These are phyloP conservation scores for Tuber calosporum DNA, from an alignment of 495 filamentous ascomycete species.

Conservation along the genomic window DNA sequence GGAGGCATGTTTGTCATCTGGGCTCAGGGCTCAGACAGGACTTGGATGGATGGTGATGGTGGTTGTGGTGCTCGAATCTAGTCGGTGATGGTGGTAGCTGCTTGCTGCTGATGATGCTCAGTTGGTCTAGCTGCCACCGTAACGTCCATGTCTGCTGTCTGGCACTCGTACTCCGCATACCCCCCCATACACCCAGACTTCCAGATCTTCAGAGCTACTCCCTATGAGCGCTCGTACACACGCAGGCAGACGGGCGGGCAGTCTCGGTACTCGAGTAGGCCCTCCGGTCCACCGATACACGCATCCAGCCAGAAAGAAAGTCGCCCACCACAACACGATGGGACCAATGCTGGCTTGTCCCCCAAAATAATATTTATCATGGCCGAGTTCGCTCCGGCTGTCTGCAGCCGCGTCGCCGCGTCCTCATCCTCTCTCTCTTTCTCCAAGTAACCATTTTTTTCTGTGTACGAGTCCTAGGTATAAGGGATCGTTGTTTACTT, in stretches of 20 bases:
- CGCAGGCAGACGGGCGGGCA: slow-evolving; percentile 15
- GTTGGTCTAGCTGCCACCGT: background rate
- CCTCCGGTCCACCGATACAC: slow-evolving; percentile 13
- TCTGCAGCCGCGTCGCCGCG: slow-evolving; percentile 33
- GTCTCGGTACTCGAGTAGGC: background rate
- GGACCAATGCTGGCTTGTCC: slow-evolving; percentile 32
- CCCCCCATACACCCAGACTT: slow-evolving; percentile 15
- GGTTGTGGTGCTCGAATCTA: background rate
- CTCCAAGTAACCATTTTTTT: background rate
- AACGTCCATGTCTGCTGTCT: slow-evolving; percentile 24
- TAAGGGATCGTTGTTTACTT: background rate
- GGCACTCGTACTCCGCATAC: slow-evolving; percentile 7
- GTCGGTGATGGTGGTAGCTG: background rate
- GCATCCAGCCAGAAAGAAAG: slow-evolving; percentile 17
- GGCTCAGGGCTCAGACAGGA: slow-evolving; percentile 31
- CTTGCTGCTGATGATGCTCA: background rate
- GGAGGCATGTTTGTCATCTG: slow-evolving; percentile 36
- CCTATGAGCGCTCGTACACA: too few relatives aligned
- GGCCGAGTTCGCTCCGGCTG: slow-evolving; percentile 33
- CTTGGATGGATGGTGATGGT: background rate
- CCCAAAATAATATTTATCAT: slow-evolving; percentile 35
- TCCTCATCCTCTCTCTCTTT: background rate
- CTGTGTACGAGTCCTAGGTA: background rate
- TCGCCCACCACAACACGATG: slow-evolving; percentile 16
- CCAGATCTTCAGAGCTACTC: slow-evolving; percentile 18